A percentile compares a stretch with the other conserved stretches of the same genome.
These are phyloP conservation scores for Apiotrichum porosum DNA, from an alignment of 1,284 basidiomycete species.

Conservation along the genomic window DNA sequence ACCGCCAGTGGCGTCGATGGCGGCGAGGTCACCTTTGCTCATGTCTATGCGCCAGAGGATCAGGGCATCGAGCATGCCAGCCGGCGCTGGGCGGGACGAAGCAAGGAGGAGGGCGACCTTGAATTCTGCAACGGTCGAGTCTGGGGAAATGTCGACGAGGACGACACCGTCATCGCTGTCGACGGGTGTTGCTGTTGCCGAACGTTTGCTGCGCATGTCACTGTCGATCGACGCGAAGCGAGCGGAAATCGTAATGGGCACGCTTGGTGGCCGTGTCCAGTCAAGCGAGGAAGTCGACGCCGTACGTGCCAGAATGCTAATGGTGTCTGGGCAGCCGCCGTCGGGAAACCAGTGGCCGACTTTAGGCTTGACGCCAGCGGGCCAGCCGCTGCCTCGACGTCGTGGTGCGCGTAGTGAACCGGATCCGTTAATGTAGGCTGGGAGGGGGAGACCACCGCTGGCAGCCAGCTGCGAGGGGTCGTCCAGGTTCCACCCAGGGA, in stretches of 20 bases:
- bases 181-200: too few species aligned
- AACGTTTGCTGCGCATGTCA: too few species aligned
- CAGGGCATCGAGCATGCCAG: conserved; percentile 20
- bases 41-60: conserved; percentile 43
- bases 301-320: conserved; percentile 34
- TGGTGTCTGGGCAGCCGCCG: background rate
- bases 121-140: conserved; percentile 33
- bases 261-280: background rate
- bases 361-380: background rate
- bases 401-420: conserved; percentile 3
- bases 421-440: background rate
- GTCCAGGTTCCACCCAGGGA: conserved; percentile 42
- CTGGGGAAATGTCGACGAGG: conserved; percentile 30
- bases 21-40: conserved; percentile 38
- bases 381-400: too few species aligned
- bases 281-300: conserved; percentile 5
- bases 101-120: conserved; percentile 33
- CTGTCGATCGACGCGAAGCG: conserved; percentile 9
- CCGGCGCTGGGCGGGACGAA: conserved; percentile 21
- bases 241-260: conserved; percentile 6
- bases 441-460: conserved; percentile 10
- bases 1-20: conserved; percentile 37
- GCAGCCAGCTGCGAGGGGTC: conserved; percentile 33
- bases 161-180: conserved; percentile 16
- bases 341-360: conserved; percentile 22